Evolutionary conservation across 768 basidiomycete genomes (phyloP), one percentile per base, ranked within the genome.

Genomic region (Tulasnella sp.): DNA sequence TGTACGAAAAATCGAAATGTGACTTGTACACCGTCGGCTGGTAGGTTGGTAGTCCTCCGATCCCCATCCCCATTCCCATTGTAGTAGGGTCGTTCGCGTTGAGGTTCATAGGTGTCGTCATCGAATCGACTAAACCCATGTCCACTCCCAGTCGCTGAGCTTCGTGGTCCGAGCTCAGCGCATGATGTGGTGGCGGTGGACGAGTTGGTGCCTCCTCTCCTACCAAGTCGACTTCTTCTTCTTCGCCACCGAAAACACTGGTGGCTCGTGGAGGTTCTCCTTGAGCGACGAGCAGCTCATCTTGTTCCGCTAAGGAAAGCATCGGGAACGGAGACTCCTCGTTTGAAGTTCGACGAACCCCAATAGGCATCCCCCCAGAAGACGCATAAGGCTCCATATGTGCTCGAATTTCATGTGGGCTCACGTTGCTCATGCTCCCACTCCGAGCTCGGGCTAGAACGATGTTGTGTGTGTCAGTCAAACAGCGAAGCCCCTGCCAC

Each of bases 1-100:
- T 90, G 0, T 83, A 84, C 0, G 82, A 79, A 81, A 94, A 97
- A 81, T 95, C 89, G 81, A 93, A 96, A 34, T 85, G 83, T 34
- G 88, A 87, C 11, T 85, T 85, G 70, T 82, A 77, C 31, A 79
- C 83, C 77, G 88, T 88, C 2, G 88, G 86, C 78, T 92, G 93
- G 79, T 93, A 94, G 52, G 88, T 89, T 0, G 91, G 91, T 29
- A 92, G 84, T 7, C 87, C 87, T 70, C 84, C 87, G 77, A 85
- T 81, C 15, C 45, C 22, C 22, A 64, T 67, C 6, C 29, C 52
- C n/a, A 45, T 45, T 45, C 29, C 52, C n/a, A 45, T 45, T 45
- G 11, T 19, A 19, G 0, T 45, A 49, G 42, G 34, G 49, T 74
- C 31, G 1, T 12, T n/a, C 25, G 58, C 29, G 42, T 42, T 54